Evolutionary conservation across 257 asterid species (phyloP).

Genomic region (Prunella vulgaris): DNA sequence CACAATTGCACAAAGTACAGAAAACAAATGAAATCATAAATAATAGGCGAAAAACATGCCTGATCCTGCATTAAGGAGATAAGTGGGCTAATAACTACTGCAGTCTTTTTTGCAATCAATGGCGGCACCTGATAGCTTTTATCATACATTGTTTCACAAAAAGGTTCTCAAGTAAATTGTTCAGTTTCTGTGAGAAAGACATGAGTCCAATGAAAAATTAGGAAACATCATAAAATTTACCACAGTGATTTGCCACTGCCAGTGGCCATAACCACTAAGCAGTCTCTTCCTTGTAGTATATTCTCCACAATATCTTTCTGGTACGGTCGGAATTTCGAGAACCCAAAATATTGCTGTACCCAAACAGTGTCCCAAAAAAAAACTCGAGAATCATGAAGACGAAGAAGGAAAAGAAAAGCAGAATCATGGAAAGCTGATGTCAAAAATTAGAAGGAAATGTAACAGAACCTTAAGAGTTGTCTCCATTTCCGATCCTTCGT

Average conservation of each 20-base stretch:
- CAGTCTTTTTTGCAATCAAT: slow-evolving; percentile 64
- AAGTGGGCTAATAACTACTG: slow-evolving; percentile 84
- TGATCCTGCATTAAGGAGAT: slow-evolving; percentile 97
- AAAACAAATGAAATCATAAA: background rate
- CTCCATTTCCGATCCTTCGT: slow-evolving; percentile 39
- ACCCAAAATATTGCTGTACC: slow-evolving; percentile 76
- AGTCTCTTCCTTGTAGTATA: slow-evolving; percentile 65
- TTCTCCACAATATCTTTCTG: slow-evolving; percentile 76
- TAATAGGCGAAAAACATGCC: slow-evolving; percentile 35
- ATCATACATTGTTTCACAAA: slow-evolving; percentile 19
- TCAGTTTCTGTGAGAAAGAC: background rate
- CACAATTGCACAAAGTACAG: background rate
- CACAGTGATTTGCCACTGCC: slow-evolving; percentile 96
- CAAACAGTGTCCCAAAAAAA: background rate
- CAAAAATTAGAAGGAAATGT: background rate
- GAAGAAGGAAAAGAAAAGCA: background rate
- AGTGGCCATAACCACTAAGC: slow-evolving; percentile 91
- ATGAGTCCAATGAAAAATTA: background rate
- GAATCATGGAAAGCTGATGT: background rate
- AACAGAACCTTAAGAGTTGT: slow-evolving; percentile 58
- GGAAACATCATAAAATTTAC: slow-evolving; percentile 29
- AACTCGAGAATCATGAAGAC: too few relatives aligned
- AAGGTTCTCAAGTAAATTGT: slow-evolving; percentile 2
- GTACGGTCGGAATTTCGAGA: slow-evolving; percentile 78
- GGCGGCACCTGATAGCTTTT: slow-evolving; percentile 95